Conservation (phyloP, 148 eudicot species). For the Fallopia convolvulus region DNA sequence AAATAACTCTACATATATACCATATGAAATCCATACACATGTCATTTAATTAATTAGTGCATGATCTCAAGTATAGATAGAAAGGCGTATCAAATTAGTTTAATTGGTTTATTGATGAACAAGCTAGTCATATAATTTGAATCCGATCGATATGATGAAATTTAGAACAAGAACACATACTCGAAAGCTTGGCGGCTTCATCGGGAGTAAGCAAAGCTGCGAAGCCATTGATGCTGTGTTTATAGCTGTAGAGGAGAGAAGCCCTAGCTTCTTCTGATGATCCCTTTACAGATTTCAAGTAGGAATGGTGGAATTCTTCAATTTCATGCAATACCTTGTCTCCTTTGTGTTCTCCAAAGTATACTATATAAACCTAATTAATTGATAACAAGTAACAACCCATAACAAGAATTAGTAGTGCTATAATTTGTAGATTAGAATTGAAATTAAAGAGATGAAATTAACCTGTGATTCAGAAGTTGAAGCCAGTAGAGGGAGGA, state of each 20-base stretch:
- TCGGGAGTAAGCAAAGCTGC: conserved; percentile 65
- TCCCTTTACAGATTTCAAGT: conserved; percentile 55
- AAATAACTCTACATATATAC: no score
- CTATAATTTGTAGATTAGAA: background rate
- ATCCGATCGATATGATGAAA: background rate
- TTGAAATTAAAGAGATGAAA: background rate
- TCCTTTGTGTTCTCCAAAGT: conserved; percentile 66
- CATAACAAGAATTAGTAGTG: background rate
- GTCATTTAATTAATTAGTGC: background rate
- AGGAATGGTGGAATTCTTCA: conserved; percentile 58
- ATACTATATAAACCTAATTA: conserved; percentile 63
- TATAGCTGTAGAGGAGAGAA: conserved; percentile 77
- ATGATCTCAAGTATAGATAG: background rate
- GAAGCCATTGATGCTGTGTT: conserved; percentile 76
- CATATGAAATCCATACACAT: background rate
- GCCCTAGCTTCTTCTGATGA: conserved; percentile 62
- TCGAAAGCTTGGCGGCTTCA: conserved; percentile 54
- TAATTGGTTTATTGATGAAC: background rate
- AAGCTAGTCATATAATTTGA: background rate
- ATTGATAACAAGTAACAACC: background rate
- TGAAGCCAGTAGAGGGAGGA: conserved; percentile 18
- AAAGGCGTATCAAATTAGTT: background rate
- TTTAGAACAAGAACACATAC: conserved; percentile 21
- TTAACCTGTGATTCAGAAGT: conserved; percentile 24
- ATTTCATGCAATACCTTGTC: conserved; percentile 51